phyloP scores from a whole-genome alignment of 805 yeast genomes.

The Isabelozyma gotoi region DNA sequence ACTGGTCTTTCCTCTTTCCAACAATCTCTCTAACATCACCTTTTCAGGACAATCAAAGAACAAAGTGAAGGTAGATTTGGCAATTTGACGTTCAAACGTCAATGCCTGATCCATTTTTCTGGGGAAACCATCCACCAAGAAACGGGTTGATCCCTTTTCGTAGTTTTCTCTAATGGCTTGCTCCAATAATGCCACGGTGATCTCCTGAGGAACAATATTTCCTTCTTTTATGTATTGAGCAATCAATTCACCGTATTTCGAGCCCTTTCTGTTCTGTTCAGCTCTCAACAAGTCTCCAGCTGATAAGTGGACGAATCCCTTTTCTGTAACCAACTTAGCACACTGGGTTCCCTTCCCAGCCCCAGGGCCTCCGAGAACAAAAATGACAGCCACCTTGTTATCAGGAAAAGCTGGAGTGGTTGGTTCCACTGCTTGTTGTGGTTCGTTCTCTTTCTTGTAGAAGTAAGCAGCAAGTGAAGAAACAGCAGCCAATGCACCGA shows the following conservation, averaged over 20 bases:
- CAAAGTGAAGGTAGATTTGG: constrained; percentile 66
- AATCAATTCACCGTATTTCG: constrained; percentile 82
- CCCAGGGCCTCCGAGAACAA: constrained; percentile 97
- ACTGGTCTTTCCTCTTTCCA: constrained; percentile 91
- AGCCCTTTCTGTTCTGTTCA: constrained; percentile 81
- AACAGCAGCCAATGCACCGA: constrained; percentile 52
- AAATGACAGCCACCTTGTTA: constrained; percentile 74
- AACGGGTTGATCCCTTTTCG: constrained; percentile 54
- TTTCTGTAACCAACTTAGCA: constrained; percentile 75
- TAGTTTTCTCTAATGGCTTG: constrained; percentile 67
- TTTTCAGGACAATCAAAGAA: constrained; percentile 81
- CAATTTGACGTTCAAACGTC: constrained; percentile 81
- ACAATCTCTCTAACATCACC: constrained; percentile 79
- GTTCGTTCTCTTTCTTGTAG: constrained; percentile 39
- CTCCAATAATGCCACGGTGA: constrained; percentile 79
- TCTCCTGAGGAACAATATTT: constrained; percentile 87
- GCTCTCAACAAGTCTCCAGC: constrained; percentile 97
- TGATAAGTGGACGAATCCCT: constrained; percentile 80
- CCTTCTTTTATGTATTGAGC: constrained; percentile 86
- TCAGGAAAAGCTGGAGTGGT: constrained; percentile 51
- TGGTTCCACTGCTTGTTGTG: constrained; percentile 47
- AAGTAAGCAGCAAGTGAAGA: constrained; percentile 44
- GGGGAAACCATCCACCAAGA: constrained; percentile 94
- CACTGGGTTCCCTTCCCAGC: constrained; percentile 98
- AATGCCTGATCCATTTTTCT: constrained; percentile 97